These are phyloP conservation scores for Trichothecium roseum DNA, from an alignment of 2,329 filamentous ascomycete species.

Conservation along the genomic window DNA sequence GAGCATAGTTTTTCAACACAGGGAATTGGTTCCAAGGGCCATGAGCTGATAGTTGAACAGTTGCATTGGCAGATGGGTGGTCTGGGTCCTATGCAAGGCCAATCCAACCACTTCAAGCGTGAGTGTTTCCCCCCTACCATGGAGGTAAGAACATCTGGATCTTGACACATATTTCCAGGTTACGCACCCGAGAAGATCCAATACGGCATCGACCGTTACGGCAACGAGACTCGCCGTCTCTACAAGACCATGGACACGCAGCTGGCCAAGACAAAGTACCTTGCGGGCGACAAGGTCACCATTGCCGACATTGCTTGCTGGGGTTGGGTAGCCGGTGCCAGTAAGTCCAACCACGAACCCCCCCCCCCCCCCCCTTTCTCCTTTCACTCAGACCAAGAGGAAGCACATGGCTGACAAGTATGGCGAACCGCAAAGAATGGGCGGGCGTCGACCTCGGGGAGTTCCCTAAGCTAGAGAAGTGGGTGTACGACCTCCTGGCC, in stretches of 20 bases:
- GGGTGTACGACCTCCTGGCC: slow-evolving; percentile 61
- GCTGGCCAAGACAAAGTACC: slow-evolving; percentile 45
- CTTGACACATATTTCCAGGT: too few species aligned
- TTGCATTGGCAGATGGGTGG: slow-evolving; percentile 1
- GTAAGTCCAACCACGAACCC: slow-evolving; percentile 19
- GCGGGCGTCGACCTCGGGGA: slow-evolving; percentile 51
- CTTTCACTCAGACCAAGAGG: too few species aligned
- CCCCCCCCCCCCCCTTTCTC: neutral
- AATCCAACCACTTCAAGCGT: slow-evolving; percentile 75
- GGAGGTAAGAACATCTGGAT: neutral
- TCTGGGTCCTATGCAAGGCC: slow-evolving; percentile 69
- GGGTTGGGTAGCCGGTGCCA: slow-evolving; percentile 58
- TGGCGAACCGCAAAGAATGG: slow-evolving; percentile 20
- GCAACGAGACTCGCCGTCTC: slow-evolving; percentile 73
- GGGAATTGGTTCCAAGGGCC: too few species aligned
- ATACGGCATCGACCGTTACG: slow-evolving; percentile 75
- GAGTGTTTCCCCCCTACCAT: slow-evolving; percentile 10
- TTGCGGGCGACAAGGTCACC: slow-evolving; percentile 59
- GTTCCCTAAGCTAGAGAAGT: slow-evolving; percentile 66
- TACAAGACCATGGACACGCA: slow-evolving; percentile 70
- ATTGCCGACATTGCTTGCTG: slow-evolving; percentile 73
- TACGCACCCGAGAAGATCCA: slow-evolving; percentile 76
- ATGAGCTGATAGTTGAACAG: neutral
- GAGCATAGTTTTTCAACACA: too few species aligned
- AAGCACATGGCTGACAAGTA: slow-evolving; percentile 5